Percentiles rank a stretch among this genome's conserved stretches.
phyloP scores from a whole-genome alignment of 2,329 filamentous ascomycete genomes.

The Apiospora marii region DNA sequence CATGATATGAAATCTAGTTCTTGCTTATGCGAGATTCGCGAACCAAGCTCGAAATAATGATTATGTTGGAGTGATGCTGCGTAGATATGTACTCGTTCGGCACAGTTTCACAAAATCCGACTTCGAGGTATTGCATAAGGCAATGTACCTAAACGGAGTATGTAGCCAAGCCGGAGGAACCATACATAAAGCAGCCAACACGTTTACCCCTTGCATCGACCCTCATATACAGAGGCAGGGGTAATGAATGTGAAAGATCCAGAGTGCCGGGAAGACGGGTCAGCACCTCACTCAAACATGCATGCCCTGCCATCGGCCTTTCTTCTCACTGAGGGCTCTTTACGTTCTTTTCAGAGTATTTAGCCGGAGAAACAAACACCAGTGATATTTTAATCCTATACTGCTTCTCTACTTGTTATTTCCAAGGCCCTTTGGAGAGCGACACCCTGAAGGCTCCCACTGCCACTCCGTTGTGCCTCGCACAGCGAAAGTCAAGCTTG shows the following conservation, averaged over 20 bases:
- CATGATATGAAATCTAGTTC: not conserved
- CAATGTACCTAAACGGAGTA: not conserved
- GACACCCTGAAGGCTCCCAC: not conserved
- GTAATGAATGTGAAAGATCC: not conserved
- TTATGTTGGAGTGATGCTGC: not conserved
- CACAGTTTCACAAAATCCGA: not conserved
- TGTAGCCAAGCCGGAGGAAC: not conserved
- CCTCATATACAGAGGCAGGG: not conserved
- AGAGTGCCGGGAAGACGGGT: too few relatives aligned
- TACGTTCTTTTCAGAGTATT: not conserved
- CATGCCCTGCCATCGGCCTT: not conserved
- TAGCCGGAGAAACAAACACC: not conserved
- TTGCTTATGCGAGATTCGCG: not conserved
- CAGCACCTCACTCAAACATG: not conserved
- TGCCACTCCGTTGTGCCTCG: too few relatives aligned
- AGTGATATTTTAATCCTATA: not conserved
- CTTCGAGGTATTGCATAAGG: not conserved
- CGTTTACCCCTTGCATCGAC: not conserved
- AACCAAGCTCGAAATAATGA: not conserved
- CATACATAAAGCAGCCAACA: too few relatives aligned
- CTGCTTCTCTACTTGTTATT: not conserved
- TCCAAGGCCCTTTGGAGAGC: not conserved
- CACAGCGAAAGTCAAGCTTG: too few relatives aligned
- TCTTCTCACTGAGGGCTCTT: not conserved
- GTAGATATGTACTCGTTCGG: not conserved